Evolutionary conservation across 1,284 basidiomycete species (phyloP), one percentile per base, ranked within the genome.

Genomic region (Dichomitus squalens): DNA sequence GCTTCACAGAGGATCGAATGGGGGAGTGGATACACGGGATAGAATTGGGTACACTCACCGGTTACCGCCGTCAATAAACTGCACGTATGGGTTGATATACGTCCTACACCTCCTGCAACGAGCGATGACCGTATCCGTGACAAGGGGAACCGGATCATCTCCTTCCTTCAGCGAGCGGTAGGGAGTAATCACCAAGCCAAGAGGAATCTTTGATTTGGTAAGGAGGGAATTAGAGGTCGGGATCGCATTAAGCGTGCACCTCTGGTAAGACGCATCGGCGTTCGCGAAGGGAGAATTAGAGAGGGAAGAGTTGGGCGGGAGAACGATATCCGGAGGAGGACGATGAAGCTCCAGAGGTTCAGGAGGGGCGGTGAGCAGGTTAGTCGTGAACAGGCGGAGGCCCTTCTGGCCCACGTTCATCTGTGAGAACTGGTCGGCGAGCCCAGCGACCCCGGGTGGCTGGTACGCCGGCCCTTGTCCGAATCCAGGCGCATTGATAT

Each of bases 41-140:
- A 25, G 35, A 23, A 51, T 31, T 25, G 35, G 25, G 25, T 18
- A n/a, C 14, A 78, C 81, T 62, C 63, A 89, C 80, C 96, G 86
- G 75, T 95, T 96, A 34, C 97, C 97, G 60, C 95, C 95, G 72
- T 99, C 97, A 70, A 98, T 95, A 73, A 99, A 99, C 66, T 95
- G 94, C 39, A 98, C 96, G 71, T 94, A 99, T 4, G 97, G 96
- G 73, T 99, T 98, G 77, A 99, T 99, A 77, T 99, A 99, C 41
- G 95, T 94, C 69, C 97, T 86, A 82, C 97, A 99, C 38, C 96
- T 87, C 61, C 97, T 86, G 77, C 97, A 99, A 44, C 97, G 92
- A 46, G 97, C 96, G 68, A 99, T 99, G 47, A 99, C 92, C 0
- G 93, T 95, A 73, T 99, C 97, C 1, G 91, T 66, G 12, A 68